A percentile compares a stretch with the other conserved stretches of the same genome.
These are phyloP conservation scores for Stachybotrys elegans DNA, from an alignment of 2,329 filamentous ascomycete species.

Conservation along the genomic window DNA sequence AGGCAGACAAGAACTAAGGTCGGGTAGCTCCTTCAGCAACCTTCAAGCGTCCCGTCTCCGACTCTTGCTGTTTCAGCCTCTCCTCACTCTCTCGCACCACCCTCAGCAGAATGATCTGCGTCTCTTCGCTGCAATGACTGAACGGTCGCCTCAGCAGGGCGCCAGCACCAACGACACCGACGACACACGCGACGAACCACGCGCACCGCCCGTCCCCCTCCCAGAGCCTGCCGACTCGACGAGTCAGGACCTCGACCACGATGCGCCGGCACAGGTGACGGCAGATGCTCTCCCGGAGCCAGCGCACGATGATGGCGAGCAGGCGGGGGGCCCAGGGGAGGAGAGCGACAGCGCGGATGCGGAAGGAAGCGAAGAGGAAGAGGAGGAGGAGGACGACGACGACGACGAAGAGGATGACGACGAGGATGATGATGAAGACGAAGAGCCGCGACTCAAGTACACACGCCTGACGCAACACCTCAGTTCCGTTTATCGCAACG, in stretches of 20 bases:
- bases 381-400: conserved; percentile 38
- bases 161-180: conserved; percentile 9
- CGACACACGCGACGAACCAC: background rate
- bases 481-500: conserved; percentile 80
- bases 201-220: background rate
- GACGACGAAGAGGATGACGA: conserved; percentile 60
- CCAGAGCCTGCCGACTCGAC: background rate
- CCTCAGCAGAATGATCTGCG: conserved; percentile 24
- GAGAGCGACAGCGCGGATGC: conserved; percentile 13
- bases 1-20: too few species aligned
- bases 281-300: background rate
- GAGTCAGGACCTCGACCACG: background rate
- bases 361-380: conserved; percentile 34
- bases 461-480: conserved; percentile 78
- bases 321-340: background rate
- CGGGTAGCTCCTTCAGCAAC: too few species aligned
- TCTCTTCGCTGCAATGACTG: conserved; percentile 32
- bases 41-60: too few species aligned
- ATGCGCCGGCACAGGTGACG: background rate
- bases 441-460: conserved; percentile 93
- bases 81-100: background rate
- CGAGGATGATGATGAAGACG: conserved; percentile 79
- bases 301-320: conserved; percentile 3
- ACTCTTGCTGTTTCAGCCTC: background rate
- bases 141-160: conserved; percentile 30